Percentiles rank a stretch among this genome's conserved stretches.
Conservation (phyloP, 768 basidiomycete genomes). For the Hirschioporus abietinus region DNA sequence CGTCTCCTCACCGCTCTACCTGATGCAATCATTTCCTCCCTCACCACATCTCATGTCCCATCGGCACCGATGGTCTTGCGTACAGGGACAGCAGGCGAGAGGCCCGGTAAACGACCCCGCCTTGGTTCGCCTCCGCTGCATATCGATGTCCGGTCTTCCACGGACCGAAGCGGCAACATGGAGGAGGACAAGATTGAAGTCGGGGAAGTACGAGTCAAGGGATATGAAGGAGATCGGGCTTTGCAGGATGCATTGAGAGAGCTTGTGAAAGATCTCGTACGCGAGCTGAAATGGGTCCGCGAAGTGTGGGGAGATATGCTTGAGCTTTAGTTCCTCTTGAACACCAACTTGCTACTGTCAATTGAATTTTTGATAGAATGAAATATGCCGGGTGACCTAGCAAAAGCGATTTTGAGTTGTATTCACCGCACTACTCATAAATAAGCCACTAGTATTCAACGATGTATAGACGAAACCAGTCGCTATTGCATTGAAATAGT, state of each 20-base stretch:
- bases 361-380: neutral
- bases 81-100: conserved; percentile 24
- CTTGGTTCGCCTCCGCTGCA: conserved; percentile 23
- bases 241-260: neutral
- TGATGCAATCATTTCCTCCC: neutral
- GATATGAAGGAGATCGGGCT: neutral
- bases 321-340: too few relatives aligned
- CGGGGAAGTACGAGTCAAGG: neutral
- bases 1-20: neutral
- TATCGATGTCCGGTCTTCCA: conserved; percentile 7
- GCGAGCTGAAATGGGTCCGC: neutral
- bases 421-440: too few relatives aligned
- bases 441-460: too few relatives aligned
- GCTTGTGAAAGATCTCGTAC: neutral
- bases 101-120: conserved; percentile 22
- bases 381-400: neutral
- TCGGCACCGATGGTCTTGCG: conserved; percentile 24
- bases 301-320: neutral
- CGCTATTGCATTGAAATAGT: too few relatives aligned
- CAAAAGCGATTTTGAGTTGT: too few relatives aligned
- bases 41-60: neutral
- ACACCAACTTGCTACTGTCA: too few relatives aligned
- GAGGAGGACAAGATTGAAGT: neutral
- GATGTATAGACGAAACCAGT: too few relatives aligned
- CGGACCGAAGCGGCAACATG: neutral